phyloP scores from a whole-genome alignment of 208 protist genomes.

The Trypanosomatidae sp. region DNA sequence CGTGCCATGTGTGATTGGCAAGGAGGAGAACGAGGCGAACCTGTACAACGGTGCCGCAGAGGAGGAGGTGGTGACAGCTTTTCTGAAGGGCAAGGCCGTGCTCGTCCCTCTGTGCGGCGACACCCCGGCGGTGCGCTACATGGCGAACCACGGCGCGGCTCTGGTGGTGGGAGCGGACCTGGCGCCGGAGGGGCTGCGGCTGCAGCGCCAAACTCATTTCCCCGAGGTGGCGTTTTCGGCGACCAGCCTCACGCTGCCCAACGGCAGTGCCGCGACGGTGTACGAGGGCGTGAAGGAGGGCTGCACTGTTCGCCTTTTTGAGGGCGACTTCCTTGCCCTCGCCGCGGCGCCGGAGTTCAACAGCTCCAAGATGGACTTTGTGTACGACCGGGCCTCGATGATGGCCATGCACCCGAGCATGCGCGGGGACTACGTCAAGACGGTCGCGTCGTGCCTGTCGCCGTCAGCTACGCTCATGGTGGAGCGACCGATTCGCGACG shows the following conservation, averaged over 20 bases:
- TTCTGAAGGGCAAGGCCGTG: constrained; percentile 40
- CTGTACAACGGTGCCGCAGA: constrained; percentile 24
- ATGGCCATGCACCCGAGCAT: constrained; percentile 58
- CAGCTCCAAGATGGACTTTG: constrained; percentile 35
- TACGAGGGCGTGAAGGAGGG: constrained; percentile 33
- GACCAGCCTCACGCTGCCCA: constrained; percentile 4
- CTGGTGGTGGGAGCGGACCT: constrained; percentile 46
- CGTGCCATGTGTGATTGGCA: constrained; percentile 20
- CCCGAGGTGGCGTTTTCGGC: constrained; percentile 26
- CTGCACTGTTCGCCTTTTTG: constrained; percentile 42
- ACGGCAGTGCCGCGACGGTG: constrained; percentile 4
- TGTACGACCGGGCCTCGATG: constrained; percentile 64
- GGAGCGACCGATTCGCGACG: constrained; percentile 45
- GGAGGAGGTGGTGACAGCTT: constrained; percentile 33
- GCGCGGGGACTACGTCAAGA: constrained; percentile 35
- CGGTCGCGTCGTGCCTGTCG: constrained; percentile 25
- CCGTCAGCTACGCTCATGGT: constrained; percentile 24
- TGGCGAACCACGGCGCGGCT: constrained; percentile 35
- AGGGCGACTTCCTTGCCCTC: constrained; percentile 48
- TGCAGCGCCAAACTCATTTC: constrained; percentile 40
- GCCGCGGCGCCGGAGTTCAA: constrained; percentile 24
- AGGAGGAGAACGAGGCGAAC: constrained; percentile 10
- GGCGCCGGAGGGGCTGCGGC: constrained; percentile 26
- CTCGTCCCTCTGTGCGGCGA: constrained; percentile 65
- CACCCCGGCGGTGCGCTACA: constrained; percentile 43